Evolutionary conservation across 2,329 filamentous ascomycete genomes (phyloP), one percentile per base, ranked within the genome.

Genomic region (Hypoxylon sp.): DNA sequence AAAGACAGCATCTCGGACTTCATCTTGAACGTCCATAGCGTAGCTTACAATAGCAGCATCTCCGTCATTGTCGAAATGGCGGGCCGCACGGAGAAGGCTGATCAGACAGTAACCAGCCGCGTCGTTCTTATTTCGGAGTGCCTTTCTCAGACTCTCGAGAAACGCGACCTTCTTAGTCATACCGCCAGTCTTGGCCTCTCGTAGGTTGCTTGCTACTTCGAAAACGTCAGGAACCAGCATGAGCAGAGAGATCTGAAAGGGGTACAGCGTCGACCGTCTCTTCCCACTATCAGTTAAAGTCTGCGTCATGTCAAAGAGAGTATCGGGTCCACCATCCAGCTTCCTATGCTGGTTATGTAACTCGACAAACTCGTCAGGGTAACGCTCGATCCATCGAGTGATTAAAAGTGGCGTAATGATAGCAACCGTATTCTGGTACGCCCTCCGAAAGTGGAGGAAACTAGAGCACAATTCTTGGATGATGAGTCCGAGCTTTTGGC

Each of bases 211-310:
- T 24, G 88, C 88, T 32, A 90, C 87, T 74, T 90, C 87, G 67
- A 91, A 91, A 5, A 91, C 86, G 68, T 91, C 89, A 3, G 89
- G 89, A 7, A 90, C 78, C 7, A 91, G 79, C 61, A 91, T 84
- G 8, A 91, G 76, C 4, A 91, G 77, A 11, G 84, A 82, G 1
- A 83, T 87, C 72, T 91, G 89, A 53, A 91, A 79, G 15, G 88
- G 87, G 68, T 84, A 88, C 19, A 90, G 78, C 30, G 86, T 77
- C 3, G 81, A 80, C 67, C 83, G 86, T 49, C 84, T 82, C 65
- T 82, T 82, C 37, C 80, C 81, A 56, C 82, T 85, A 71, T 90
- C 88, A 34, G 82, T 81, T 26, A 88, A 82, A 2, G 85, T 86
- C 67, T 87, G 84, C 4, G 86, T 84, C 86, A 91, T 90, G 70